phyloP scores from a whole-genome alignment of 1,284 basidiomycete genomes.

The Pterulicium gracile region DNA sequence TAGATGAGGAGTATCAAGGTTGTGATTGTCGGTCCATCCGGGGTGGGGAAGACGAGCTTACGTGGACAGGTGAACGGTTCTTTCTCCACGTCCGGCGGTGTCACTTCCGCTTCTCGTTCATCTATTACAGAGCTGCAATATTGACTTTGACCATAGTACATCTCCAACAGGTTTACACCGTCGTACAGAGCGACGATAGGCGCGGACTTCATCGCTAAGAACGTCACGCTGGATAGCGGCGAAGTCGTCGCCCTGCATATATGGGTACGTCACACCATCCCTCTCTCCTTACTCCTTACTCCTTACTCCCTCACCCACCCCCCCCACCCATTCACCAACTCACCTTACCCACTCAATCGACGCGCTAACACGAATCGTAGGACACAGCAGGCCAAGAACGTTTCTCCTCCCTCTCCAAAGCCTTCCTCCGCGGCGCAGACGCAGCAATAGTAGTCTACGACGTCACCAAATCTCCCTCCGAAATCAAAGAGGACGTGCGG shows the following conservation, averaged over 20 bases:
- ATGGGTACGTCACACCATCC: constrained; percentile 47
- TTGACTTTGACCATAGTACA: constrained; percentile 60
- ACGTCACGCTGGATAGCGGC: not conserved
- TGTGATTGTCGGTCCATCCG: constrained; percentile 66
- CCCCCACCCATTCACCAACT: too few relatives aligned
- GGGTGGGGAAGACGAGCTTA: constrained; percentile 69
- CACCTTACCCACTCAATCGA: too few relatives aligned
- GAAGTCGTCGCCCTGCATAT: not conserved
- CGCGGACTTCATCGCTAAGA: constrained; percentile 73
- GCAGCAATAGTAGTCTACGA: constrained; percentile 76
- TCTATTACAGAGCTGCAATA: too few relatives aligned
- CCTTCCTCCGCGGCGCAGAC: constrained; percentile 77
- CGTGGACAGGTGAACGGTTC: constrained; percentile 46
- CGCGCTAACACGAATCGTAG: constrained; percentile 29
- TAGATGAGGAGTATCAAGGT: constrained; percentile 66
- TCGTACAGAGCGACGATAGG: constrained; percentile 77
- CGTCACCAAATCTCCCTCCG: constrained; percentile 39
- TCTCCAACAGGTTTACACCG: constrained; percentile 61
- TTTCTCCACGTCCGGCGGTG: not conserved
- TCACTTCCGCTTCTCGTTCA: too few relatives aligned
- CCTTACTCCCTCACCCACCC: too few relatives aligned
- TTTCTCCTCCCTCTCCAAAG: constrained; percentile 67
- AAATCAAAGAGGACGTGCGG: constrained; percentile 45
- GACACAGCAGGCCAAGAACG: constrained; percentile 78
- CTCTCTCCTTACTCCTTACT: too few relatives aligned